Evolutionary conservation across 2,329 filamentous ascomycete species (phyloP).

Genomic region (Dissoconium aciculare): DNA sequence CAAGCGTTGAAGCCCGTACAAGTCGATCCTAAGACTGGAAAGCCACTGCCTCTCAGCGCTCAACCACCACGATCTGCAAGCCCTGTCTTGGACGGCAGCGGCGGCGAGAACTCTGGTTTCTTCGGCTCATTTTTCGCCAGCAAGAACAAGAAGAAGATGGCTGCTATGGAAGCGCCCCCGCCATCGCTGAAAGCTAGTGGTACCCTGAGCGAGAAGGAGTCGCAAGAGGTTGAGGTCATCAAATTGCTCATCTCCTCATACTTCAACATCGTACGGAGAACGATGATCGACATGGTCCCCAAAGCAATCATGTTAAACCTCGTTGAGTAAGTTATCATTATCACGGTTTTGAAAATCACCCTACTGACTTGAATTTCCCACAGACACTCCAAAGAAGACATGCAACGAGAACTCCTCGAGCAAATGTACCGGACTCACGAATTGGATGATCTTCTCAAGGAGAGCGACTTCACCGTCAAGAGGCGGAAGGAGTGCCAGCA

Average conservation of each 20-base stretch:
- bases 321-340: constrained; percentile 56
- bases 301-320: constrained; percentile 98
- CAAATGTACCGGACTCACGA: constrained; percentile 91
- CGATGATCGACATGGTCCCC: constrained; percentile 99
- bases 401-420: constrained; percentile 92
- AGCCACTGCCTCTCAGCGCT: constrained; percentile 55
- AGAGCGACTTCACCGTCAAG: constrained; percentile 91
- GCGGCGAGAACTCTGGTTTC: constrained; percentile 50
- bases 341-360: neutral
- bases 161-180: constrained; percentile 95
- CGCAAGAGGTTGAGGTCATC: constrained; percentile 94
- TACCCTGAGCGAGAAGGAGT: constrained; percentile 83
- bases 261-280: constrained; percentile 94
- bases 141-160: constrained; percentile 99
- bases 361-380: constrained; percentile 8
- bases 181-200: constrained; percentile 87
- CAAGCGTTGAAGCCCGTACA: constrained; percentile 71
- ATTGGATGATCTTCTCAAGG: constrained; percentile 87
- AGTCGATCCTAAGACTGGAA: constrained; percentile 96
- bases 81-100: constrained; percentile 50
- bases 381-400: constrained; percentile 91
- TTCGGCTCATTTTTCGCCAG: constrained; percentile 97
- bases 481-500: constrained; percentile 96
- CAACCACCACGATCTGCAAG: constrained; percentile 58
- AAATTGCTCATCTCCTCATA: constrained; percentile 95